Base-by-base conservation (phyloP, 257 asterid species). In the Solanum bulbocastanum region DNA sequence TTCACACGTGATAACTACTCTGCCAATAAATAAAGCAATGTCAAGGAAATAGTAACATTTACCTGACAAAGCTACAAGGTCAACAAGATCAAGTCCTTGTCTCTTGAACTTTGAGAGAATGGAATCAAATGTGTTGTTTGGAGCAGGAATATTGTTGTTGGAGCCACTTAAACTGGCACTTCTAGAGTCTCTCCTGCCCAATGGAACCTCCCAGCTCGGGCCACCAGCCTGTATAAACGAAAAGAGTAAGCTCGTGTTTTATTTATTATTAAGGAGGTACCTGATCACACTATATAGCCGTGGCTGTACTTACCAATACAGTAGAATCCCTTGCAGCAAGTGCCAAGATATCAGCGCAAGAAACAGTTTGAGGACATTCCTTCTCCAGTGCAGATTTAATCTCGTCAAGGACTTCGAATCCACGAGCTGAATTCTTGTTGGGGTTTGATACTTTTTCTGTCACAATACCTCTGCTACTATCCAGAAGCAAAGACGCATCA, bases 51-150 rank as follows among this genome's bases (percentile, higher is more conserved):
- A 58, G 11, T 13, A 81, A 39, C 65, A 32, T 11, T 66, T 92
- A 96, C 99, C 98, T 3, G 98, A 96, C 85, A 96, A 91, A 25
- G 99, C 95, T 2, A 96, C 99, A 13, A 96, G 94, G 89, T 96
- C 99, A 84, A 95, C 95, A 89, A 95, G 83, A 93, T 95, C 87
- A 40, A 96, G 92, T 60, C 98, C 98, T 90, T 95, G 88, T 22
- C 91, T 85, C 92, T 94, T 93, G 87, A 96, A 96, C 71, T 95
- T 96, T 2, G 98, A 94, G 86, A 95, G 96, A 62, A 96, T 95
- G 42, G 98, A 94, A 82, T 94, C 94, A 87, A 96, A 96, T 56
- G 99, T 96, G 93, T 92, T 94, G 93, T 92, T 96, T 60, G 98
- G 99, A 56, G 98, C 98, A 86, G 99, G 99, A 87, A 96, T 96